Evolutionary conservation across 768 basidiomycete genomes (phyloP), one percentile per base, ranked within the genome.

Genomic region (Paxillus ammoniavirescens): DNA sequence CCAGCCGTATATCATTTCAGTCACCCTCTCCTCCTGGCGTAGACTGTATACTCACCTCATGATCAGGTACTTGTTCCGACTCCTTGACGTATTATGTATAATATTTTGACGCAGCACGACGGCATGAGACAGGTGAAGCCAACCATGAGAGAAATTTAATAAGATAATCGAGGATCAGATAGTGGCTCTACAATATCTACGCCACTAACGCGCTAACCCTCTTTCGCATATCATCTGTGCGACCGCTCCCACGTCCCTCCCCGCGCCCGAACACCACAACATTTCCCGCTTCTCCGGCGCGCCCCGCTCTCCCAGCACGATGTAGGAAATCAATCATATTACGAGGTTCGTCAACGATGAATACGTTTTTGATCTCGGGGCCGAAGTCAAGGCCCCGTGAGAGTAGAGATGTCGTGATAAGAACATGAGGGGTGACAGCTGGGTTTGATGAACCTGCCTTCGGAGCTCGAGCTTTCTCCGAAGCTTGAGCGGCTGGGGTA

Each of bases 241-340:
- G 74, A 37, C 70, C 71, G 48, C 83, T 81, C 2, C 87, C 87
- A 18, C 88, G 73, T 1, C 87, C 89, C 52, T 77, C 79, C 61
- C 73, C 71, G 67, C 86, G 89, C 31, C 86, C 87, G 62, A 92
- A 92, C 6, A 92, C 73, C 3, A 92, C 83, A 0, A 92, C 91
- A 58, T 78, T 83, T 1, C 89, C 90, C 26, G 69, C 65, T 64
- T 78, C 68, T 0, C 90, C 90, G 4, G 91, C 91, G 30, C 93
- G 74, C 2, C 86, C 93, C 0, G 89, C 80, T 44, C 94, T 74
- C 14, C 94, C 94, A 0, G 94, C 94, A 4, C 94, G 84, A 71
- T 97, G 94, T 55, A 97, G 68, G 66, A 96, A 95, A 68, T 97
- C 94, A 37, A 95, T 80, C 78, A 89, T 89, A 66, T 93, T 95